Conservation (phyloP, 495 filamentous ascomycete species). For the Massariosphaeria phaeospora region DNA sequence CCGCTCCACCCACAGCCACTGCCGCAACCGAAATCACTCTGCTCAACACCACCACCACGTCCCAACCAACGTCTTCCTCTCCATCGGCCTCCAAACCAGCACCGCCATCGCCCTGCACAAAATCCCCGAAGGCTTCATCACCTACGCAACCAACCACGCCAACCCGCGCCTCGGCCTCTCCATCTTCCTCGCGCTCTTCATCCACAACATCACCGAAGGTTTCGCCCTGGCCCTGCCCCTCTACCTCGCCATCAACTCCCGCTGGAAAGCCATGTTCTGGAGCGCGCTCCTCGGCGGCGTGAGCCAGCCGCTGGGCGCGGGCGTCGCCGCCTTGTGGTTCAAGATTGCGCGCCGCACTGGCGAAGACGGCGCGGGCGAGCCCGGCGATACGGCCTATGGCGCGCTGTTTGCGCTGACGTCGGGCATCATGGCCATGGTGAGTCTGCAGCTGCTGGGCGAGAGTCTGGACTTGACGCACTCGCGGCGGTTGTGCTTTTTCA, state of each 20-base stretch:
- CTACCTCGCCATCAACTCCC: constrained; percentile 76
- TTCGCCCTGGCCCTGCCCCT: constrained; percentile 90
- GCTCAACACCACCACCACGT: constrained; percentile 85
- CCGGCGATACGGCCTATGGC: constrained; percentile 73
- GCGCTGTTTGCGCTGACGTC: constrained; percentile 76
- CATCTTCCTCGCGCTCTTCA: constrained; percentile 91
- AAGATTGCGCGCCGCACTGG: constrained; percentile 45
- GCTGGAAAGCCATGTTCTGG: constrained; percentile 77
- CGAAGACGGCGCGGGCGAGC: constrained; percentile 40
- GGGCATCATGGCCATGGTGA: constrained; percentile 92
- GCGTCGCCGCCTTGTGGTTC: constrained; percentile 79
- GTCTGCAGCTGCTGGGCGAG: constrained; percentile 82
- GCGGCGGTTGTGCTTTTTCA: constrained; percentile 70
- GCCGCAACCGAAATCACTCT: too few species aligned
- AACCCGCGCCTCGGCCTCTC: constrained; percentile 80
- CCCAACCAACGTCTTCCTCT: constrained; percentile 87
- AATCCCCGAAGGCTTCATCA: constrained; percentile 96
- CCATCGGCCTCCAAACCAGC: constrained; percentile 86
- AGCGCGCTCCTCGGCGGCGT: constrained; percentile 76
- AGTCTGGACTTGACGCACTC: constrained; percentile 76
- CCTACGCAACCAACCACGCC: constrained; percentile 95
- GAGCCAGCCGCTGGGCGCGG: constrained; percentile 81
- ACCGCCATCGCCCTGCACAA: constrained; percentile 95
- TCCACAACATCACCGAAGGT: constrained; percentile 96
- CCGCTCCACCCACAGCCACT: constrained; percentile 9